A percentile compares a stretch with the other conserved stretches of the same genome.
Conservation (phyloP, 208 protist species). For the Acanthamoeba lenticulata region DNA sequence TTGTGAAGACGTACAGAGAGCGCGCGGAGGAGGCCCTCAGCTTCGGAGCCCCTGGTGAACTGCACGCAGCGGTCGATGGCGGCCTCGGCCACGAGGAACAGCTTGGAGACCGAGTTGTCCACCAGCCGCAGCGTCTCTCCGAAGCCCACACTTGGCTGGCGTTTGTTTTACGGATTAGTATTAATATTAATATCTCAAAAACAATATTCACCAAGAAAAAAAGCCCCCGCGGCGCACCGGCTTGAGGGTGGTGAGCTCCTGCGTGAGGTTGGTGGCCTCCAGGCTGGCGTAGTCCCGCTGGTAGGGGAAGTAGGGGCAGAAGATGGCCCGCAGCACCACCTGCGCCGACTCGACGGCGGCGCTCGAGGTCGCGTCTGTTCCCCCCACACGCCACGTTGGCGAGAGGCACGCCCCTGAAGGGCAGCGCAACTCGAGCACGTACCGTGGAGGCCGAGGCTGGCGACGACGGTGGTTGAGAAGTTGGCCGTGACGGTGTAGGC, state of each 20-base stretch:
- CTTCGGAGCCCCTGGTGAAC: constrained; percentile 16
- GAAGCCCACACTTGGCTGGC: neutral
- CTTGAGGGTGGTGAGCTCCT: neutral
- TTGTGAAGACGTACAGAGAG: neutral
- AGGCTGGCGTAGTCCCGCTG: constrained; percentile 10
- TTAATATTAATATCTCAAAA: neutral
- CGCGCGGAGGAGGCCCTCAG: neutral
- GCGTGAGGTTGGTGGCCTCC: neutral
- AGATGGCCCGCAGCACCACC: neutral
- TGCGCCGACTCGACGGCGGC: neutral
- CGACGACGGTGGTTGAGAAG: neutral
- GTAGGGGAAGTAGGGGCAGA: constrained; percentile 25
- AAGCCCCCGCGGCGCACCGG: neutral
- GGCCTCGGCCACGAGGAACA: constrained; percentile 25
- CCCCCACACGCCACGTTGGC: too few species aligned
- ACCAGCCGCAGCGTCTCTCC: neutral
- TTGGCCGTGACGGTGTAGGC: neutral
- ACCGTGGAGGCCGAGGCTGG: neutral
- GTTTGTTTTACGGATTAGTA: neutral
- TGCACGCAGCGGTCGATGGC: constrained; percentile 2
- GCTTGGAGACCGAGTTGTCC: constrained; percentile 9
- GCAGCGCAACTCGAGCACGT: too few species aligned
- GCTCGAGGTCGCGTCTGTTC: neutral
- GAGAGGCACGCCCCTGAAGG: too few species aligned
- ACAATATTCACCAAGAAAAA: too few species aligned